Base-by-base conservation (phyloP, 164 flowering plant genomes). In the Tinospora cordifolia region DNA sequence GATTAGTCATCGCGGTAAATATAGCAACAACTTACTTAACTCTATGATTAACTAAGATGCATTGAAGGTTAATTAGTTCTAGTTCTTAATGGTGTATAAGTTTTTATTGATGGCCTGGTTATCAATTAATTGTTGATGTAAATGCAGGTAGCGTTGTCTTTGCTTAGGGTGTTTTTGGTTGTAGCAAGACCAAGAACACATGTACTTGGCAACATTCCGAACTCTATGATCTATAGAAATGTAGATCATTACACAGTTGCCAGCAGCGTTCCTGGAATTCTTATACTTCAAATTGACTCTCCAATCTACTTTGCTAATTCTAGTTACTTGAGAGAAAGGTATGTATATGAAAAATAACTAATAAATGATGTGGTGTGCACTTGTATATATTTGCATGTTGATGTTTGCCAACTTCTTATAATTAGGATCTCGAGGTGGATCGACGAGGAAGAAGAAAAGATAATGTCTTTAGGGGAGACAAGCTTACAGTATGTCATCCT, bases 251-350 rank as follows among this genome's bases (percentile, higher is more conserved):
- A 90, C 77, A 86, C 88, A 24, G 64, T 6, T 51, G 87, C 92
- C 0, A 74, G 64, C 15, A 68, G 15, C 46, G 79, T 87, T 39
- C 90, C 93, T 2, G 89, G 89, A 39, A 57, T 88, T 72, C 82
- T 88, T 63, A 82, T 90, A 11, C 85, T 90, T 24, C 81, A 80
- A 62, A 77, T 87, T 3, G 86, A 83, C 54, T 81, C 86, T 0
- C 93, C 96, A 3, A 85, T 88, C 54, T 88, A 83, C 85, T 90
- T 90, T 70, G 83, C 90, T 71, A 90, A 88, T 72, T 44, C 93
- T 7, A 78, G 71, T 72, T 90, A 90, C 82, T 73, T 90, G 24
- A 80, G 87, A 76, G 96, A 90, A 73, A 88, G 93, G 96, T 88
- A 75, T 8, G 8, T 25, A 13, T 13, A n/a, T 44, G n/a, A n/a